Conservation (phyloP, 805 yeast species). For the Ogataea neopini region DNA sequence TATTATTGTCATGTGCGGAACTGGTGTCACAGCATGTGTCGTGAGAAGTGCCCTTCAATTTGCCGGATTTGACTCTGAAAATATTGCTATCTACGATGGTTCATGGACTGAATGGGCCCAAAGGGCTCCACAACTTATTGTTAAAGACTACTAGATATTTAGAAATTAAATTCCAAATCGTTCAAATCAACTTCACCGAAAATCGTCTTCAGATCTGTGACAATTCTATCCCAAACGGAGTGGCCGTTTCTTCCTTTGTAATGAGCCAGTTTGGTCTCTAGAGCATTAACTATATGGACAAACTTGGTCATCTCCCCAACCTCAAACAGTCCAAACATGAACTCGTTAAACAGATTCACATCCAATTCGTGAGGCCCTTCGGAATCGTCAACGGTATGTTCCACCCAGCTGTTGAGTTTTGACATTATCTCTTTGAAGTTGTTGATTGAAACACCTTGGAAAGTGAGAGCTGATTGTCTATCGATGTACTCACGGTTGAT, state of each 20-base stretch:
- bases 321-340: slow-evolving; percentile 29
- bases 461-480: slow-evolving; percentile 15
- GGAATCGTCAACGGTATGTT: slow-evolving; percentile 19
- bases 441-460: slow-evolving; percentile 28
- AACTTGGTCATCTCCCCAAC: slow-evolving; percentile 23
- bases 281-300: slow-evolving; percentile 19
- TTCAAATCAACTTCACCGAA: slow-evolving; percentile 14
- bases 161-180: slow-evolving; percentile 20
- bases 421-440: slow-evolving; percentile 15
- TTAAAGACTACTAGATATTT: slow-evolving; percentile 35
- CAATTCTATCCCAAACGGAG: slow-evolving; percentile 23
- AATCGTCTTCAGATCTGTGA: slow-evolving; percentile 18
- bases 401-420: slow-evolving; percentile 28
- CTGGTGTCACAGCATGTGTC: slow-evolving; percentile 94
- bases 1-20: slow-evolving; percentile 87
- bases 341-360: slow-evolving; percentile 29
- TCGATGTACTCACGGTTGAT: slow-evolving; percentile 13
- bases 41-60: slow-evolving; percentile 70
- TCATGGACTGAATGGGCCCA: slow-evolving; percentile 89
- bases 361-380: slow-evolving; percentile 30
- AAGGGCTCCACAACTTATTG: slow-evolving; percentile 63
- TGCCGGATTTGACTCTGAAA: slow-evolving; percentile 46
- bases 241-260: slow-evolving; percentile 13
- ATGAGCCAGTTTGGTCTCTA: slow-evolving; percentile 15
- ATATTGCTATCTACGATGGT: slow-evolving; percentile 75